Base-by-base conservation (phyloP, 208 protist genomes). In the Leishmania tarentolae region DNA sequence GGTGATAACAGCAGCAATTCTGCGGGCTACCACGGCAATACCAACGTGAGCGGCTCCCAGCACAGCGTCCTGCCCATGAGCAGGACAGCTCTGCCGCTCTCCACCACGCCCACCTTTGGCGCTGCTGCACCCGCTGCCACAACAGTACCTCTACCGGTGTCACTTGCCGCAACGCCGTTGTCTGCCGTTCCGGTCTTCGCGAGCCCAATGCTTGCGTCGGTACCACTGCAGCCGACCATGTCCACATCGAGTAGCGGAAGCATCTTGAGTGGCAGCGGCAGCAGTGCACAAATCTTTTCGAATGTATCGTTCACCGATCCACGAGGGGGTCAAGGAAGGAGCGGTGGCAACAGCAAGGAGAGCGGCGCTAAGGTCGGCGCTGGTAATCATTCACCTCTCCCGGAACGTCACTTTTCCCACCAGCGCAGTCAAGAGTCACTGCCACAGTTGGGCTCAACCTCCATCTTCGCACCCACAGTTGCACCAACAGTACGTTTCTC, bases 241-340 rank as follows among this genome's bases (percentile, higher is more conserved):
- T 28, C 69, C 24, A 28, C 59, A 24, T 37, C 65, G 24, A 19
- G 56, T 28, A 52, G 52, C 2, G 65, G 5, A 5, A 63, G 73
- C n/a, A 69, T 83, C 24, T 78, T 78, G 50, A 65, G 52, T 35
- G 79, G 73, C 65, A 37, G 72, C 72, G 50, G 53, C 72, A 53
- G 69, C 52, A 53, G 28, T 47, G 42, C 24, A 24, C 69, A 1
- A 53, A 73, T 0, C 68, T 31, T 21, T 47, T 40, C 9, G 13
- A 73, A 52, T 50, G 21, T 31, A 28, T 73, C 21, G 42, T 52
- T 50, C 31, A 28, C 19, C 24, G 3, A 40, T 37, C 28, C 42
- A 73, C 44, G 24, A n/a, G 28, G 19, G 28, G 68, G 68, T 6
- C 68, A 46, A 50, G 61, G 63, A 46, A 77, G 56, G 53, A 80